Percentiles rank a stretch among this genome's conserved stretches.
Evolutionary conservation across 2,329 filamentous ascomycete genomes (phyloP).

Genomic region (Ambrosiella xylebori): DNA sequence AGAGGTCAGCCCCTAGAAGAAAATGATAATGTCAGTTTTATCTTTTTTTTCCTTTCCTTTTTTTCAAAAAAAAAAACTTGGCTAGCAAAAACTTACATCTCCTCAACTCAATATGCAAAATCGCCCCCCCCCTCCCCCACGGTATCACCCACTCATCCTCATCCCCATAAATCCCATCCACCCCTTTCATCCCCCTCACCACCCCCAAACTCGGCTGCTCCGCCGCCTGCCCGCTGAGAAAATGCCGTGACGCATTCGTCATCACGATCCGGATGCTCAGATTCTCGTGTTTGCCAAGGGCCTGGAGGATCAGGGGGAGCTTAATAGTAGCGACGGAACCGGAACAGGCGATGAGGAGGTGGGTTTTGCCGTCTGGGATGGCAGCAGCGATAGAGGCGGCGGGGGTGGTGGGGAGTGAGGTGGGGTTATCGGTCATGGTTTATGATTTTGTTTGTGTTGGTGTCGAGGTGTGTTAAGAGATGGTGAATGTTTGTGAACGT

Average conservation of each 20-base stretch:
- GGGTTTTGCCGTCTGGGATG: conserved; percentile 23
- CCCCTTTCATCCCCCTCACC: conserved; percentile 44
- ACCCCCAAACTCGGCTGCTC: conserved; percentile 57
- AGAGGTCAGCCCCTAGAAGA: conserved; percentile 44
- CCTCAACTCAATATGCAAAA: conserved; percentile 80
- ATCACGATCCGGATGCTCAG: conserved; percentile 77
- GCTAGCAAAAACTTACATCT: conserved; percentile 24
- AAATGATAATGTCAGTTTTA: neutral
- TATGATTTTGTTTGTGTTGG: too few relatives aligned
- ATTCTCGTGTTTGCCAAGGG: conserved; percentile 32
- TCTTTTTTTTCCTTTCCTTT: neutral
- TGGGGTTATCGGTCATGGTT: conserved; percentile 7
- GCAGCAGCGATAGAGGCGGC: conserved; percentile 4
- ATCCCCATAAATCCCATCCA: conserved; percentile 69
- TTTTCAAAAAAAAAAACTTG: neutral
- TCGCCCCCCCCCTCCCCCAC: conserved; percentile 62
- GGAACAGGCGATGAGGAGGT: conserved; percentile 25
- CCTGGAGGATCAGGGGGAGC: conserved; percentile 45
- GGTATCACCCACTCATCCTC: conserved; percentile 68
- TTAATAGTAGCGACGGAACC: conserved; percentile 77
- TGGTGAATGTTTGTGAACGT: neutral
- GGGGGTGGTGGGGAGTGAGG: neutral
- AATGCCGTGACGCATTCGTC: conserved; percentile 54
- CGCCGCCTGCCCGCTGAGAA: conserved; percentile 55
- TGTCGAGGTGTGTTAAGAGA: too few relatives aligned